Base-by-base conservation (phyloP, 1,284 basidiomycete genomes). In the Trametes polyzona region DNA sequence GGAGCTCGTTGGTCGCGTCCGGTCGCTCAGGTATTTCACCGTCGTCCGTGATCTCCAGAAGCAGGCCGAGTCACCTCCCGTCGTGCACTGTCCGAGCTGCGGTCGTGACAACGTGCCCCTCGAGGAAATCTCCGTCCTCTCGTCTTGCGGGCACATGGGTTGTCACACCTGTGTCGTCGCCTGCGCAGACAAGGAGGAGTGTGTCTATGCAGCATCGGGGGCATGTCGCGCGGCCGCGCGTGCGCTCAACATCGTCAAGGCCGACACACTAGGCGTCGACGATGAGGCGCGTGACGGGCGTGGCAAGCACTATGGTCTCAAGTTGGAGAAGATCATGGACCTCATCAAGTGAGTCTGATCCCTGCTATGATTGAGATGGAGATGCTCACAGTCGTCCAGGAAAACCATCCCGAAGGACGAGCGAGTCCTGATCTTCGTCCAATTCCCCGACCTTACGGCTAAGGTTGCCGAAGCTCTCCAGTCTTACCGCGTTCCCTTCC, bases 401-500 rank as follows among this genome's bases (percentile, higher is more conserved):
- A 81, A 84, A 51, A 72, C 76, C 35, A 83, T 96, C 23, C 86
- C 90, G 1, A 81, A 83, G 63, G 77, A 87, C 14, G 93, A 97
- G 64, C 87, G 93, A 2, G 83, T 96, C 12, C 82, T 98, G 36
- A 84, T 98, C 51, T 98, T 98, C 73, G 90, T 96, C 12, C 95
- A 98, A 68, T 98, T 96, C 80, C 88, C 87, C 9, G 96, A 97
- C 71, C 81, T 98, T 59, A 92, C 91, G 79, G 86, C 86, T 69
- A 97, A 96, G 73, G 92, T 97, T 35, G 86, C 86, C 6, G 91
- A 95, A 58, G 93, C 93, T 0, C 82, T 98, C 58, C 76, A 73
- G 1, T 81, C 83, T 41, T 83, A 93, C 67, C 82, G 83, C 17
- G 86, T 98, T 67, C 78, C 80, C 29, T 95, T 87, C 73, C 82